Base-by-base conservation (phyloP, 805 yeast species). In the Candida saitoana region DNA sequence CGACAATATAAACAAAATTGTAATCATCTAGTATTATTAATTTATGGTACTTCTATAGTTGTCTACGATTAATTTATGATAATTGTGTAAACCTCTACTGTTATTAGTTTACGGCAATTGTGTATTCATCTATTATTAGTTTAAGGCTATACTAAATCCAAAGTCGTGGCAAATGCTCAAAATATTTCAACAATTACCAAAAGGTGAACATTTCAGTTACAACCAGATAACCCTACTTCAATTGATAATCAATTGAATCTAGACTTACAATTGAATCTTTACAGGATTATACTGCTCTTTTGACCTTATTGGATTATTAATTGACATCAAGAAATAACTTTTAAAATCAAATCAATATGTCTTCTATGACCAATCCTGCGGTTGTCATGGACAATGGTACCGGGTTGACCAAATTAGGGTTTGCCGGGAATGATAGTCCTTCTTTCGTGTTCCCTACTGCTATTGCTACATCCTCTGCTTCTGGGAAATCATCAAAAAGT, bases 381-480 rank as follows among this genome's bases (percentile, higher is more conserved):
- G 91, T 89, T 73, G 96, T 89, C 62, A 89, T 89, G 96, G 96
- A 88, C 75, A 91, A 91, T 63, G 99, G 99, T 76, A 93, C 99
- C 54, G 99, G 99, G 51, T 74, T 90, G 54, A 93, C 99, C 60
- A 93, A 93, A 63, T 76, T 93, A 52, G 99, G 99, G 19, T 93
- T 90, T 69, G 99, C 99, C 52, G 99, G 99, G 43, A 93, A 93
- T 62, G 99, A 93, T 67, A 77, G 97, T 18, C 99, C 99, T 32
- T 90, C 97, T 3, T 93, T 86, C 77, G 88, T 93, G 24, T 87
- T 93, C 57, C 99, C 99, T 40, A 93, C 99, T 1, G 98, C 96
- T 4, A 93, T 93, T 63, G 82, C 95, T 18, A 90, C 97, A 2
- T 75, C 88, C 36, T 45, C 77, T 46, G 65, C 71, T 47, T 49